These are phyloP conservation scores for Jackrogersella multiformis DNA, from an alignment of 495 filamentous ascomycete genomes.

Conservation along the genomic window DNA sequence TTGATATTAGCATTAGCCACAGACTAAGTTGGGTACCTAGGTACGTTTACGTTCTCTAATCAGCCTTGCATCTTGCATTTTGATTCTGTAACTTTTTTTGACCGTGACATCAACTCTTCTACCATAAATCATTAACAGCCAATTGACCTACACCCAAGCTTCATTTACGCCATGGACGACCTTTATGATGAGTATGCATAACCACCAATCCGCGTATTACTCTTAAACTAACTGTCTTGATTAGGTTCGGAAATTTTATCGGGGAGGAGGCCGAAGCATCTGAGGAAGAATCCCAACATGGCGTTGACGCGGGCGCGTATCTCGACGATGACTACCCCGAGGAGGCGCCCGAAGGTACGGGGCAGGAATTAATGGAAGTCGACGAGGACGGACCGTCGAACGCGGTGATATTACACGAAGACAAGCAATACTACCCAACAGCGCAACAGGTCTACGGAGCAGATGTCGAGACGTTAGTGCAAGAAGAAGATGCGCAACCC, in stretches of 20 bases:
- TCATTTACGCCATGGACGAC: conserved; percentile 70
- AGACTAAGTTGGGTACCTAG: no score
- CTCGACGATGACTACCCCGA: conserved; percentile 77
- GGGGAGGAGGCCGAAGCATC: conserved; percentile 87
- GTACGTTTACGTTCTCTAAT: conserved; percentile 8
- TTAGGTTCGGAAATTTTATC: conserved; percentile 95
- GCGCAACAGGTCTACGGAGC: conserved; percentile 93
- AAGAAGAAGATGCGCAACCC: conserved; percentile 96
- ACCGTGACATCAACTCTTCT: conserved; percentile 31
- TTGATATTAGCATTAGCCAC: conserved; percentile 29
- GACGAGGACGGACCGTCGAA: conserved; percentile 97
- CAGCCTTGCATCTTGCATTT: conserved; percentile 40
- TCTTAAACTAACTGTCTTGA: conserved; percentile 29
- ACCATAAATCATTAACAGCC: conserved; percentile 13
- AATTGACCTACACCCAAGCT: conserved; percentile 20
- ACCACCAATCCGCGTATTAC: neutral
- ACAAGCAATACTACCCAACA: conserved; percentile 99
- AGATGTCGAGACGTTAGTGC: conserved; percentile 93
- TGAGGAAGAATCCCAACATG: conserved; percentile 82
- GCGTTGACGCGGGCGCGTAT: conserved; percentile 77
- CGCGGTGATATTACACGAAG: conserved; percentile 95
- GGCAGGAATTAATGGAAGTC: conserved; percentile 92
- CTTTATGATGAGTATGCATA: conserved; percentile 79
- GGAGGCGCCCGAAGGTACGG: conserved; percentile 67
- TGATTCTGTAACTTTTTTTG: conserved; percentile 43